Base-by-base conservation (phyloP, 345 rosid genomes). In the Reutealis trisperma region DNA sequence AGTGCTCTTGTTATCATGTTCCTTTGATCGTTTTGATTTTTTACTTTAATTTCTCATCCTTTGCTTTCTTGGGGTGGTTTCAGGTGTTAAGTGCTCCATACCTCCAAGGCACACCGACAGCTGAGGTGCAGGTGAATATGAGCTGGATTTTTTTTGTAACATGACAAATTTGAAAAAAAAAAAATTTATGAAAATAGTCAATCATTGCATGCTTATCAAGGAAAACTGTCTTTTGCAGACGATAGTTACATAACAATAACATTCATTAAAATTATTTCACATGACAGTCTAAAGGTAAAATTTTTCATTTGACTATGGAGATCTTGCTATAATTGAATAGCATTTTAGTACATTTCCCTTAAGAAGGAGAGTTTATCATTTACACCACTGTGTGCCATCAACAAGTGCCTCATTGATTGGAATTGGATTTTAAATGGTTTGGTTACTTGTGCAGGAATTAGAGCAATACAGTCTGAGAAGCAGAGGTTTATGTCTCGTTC, bases 41-140 rank as follows among this genome's bases (percentile, higher is more conserved):
- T 65, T 41, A 67, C 30, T 82, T 61, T 13, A 24, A 80, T 47
- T 44, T 75, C 62, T 55, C 15, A 32, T 27, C 37, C 6, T 63
- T 65, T 10, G 27, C 21, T 22, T 45, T 80, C 75, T 76, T 60
- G 32, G 51, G 69, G 41, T 85, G 83, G 67, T 74, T 86, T 82
- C 85, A 96, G 99, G 97, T 93, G 71, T 87, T 96, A 82, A 96
- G 99, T 73, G 94, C 97, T 72, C 97, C 99, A 2, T 96, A 96
- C 83, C 95, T 96, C 75, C 94, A 93, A 85, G 81, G 83, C 14
- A 63, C 78, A 30, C 83, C 93, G 21, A 51, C 84, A 67, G 77
- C 80, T 80, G 82, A 77, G 67, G 70, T 80, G 57, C 91, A 89
- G 91, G 98, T 91, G 66, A 83, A 89, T 80, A 54, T 75, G 72